Evolutionary conservation across 129 eudicot species (phyloP).

Genomic region (Silybum marianum): DNA sequence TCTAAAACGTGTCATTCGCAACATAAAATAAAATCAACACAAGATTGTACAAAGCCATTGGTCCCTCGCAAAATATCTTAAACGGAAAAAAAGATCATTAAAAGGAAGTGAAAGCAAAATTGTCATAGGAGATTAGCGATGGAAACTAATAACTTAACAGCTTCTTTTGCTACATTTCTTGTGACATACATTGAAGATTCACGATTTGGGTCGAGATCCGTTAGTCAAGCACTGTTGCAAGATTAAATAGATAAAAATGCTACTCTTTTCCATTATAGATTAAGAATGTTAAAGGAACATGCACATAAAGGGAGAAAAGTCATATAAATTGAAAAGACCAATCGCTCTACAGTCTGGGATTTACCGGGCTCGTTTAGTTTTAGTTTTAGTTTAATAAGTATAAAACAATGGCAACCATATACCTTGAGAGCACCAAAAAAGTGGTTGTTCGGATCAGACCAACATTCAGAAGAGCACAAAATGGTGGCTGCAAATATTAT

Average conservation of each 20-base stretch:
- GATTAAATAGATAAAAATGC: neutral
- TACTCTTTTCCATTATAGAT: neutral
- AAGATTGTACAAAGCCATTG: too few species aligned
- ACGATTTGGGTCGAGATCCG: too few species aligned
- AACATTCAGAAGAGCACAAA: constrained; percentile 53
- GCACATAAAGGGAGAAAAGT: neutral
- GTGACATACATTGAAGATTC: too few species aligned
- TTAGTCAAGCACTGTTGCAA: neutral
- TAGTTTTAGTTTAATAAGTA: neutral
- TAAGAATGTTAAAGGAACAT: neutral
- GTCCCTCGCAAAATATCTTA: too few species aligned
- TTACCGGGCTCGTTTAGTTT: too few species aligned
- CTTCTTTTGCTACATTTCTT: neutral
- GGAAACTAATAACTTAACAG: too few species aligned
- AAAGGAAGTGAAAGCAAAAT: too few species aligned
- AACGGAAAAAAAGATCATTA: too few species aligned
- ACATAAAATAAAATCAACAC: neutral
- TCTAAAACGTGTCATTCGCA: neutral
- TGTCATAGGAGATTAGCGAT: too few species aligned
- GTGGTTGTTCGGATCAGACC: constrained; percentile 53
- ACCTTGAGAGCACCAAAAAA: constrained; percentile 60
- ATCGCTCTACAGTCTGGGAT: too few species aligned
- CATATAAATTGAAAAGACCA: too few species aligned
- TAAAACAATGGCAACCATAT: neutral
- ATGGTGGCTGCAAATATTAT: constrained; percentile 36